Conservation (phyloP, 495 filamentous ascomycete species). For the Daldinia decipiens region DNA sequence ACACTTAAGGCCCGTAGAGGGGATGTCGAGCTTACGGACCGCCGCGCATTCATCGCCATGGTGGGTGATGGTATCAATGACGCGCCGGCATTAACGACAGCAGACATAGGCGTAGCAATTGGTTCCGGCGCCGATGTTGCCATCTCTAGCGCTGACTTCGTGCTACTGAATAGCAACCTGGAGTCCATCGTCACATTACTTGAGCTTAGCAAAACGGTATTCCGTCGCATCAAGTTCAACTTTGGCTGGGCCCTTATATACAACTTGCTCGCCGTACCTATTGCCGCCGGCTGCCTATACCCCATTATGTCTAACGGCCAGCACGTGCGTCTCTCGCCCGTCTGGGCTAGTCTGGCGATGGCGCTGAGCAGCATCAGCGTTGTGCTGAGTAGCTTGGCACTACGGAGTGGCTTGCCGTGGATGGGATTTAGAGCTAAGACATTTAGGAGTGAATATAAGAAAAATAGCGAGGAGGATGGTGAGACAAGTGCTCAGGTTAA, state of each 20-base stretch:
- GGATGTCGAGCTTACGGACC: constrained; percentile 40
- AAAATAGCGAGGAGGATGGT: neutral
- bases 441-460: neutral
- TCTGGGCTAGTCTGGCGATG: constrained; percentile 90
- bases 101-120: constrained; percentile 86
- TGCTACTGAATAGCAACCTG: constrained; percentile 81
- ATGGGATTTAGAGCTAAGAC: constrained; percentile 57
- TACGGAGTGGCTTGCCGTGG: constrained; percentile 62
- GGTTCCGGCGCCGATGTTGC: constrained; percentile 87
- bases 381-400: constrained; percentile 73
- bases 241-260: constrained; percentile 92
- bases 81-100: constrained; percentile 79
- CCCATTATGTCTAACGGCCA: constrained; percentile 65
- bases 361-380: constrained; percentile 86
- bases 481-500: neutral
- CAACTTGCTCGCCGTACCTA: constrained; percentile 79
- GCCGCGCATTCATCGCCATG: constrained; percentile 59
- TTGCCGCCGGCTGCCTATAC: constrained; percentile 85
- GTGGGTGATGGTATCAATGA: constrained; percentile 93
- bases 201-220: constrained; percentile 75
- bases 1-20: constrained; percentile 55
- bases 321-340: constrained; percentile 74
- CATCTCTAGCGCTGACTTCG: constrained; percentile 82
- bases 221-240: constrained; percentile 83
- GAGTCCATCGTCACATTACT: constrained; percentile 76